Base-by-base conservation (phyloP, 768 basidiomycete species). In the Naganishia randhawae region DNA sequence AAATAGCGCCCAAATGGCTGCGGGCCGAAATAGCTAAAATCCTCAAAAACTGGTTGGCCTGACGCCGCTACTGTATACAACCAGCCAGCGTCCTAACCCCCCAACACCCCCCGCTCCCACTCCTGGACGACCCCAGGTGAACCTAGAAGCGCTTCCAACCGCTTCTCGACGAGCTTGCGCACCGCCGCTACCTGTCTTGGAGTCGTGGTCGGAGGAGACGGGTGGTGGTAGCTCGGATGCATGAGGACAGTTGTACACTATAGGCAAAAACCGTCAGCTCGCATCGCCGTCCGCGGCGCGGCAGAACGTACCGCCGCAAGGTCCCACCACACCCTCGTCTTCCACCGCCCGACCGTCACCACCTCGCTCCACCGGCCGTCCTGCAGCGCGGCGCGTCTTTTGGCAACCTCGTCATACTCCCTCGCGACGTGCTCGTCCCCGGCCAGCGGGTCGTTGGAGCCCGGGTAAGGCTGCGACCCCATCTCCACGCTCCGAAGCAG, bases 321-420 rank as follows among this genome's bases (percentile, higher is more conserved):
- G 37, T 72, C 73, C 78, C 78, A 79, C 78, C 78, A 79, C 17
- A 73, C 62, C 41, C 77, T 68, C 13, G 76, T 74, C 25, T 69
- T 72, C 32, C 62, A 55, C 35, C 67, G 45, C 22, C 66, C 55
- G 14, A 35, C n/a, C 13, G 22, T n/a, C 25, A 68, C 22, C 13
- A 63, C 61, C 6, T 52, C 22, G 10, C 22, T 52, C 50, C 37
- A 53, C 22, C 31, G n/a, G n/a, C n/a, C n/a, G n/a, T n/a, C n/a
- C n/a, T n/a, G n/a, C n/a, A n/a, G n/a, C n/a, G n/a, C n/a, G n/a
- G n/a, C n/a, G n/a, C n/a, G n/a, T 42, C 7, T 16, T 41, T 3
- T 32, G 6, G 17, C 65, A 16, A 50, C 2, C 27, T 0, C 22
- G 25, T 50, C 50, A 16, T 32, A 45, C 16, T 14, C 32, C 32